These are phyloP conservation scores for Neurospora discreta DNA, from an alignment of 495 filamentous ascomycete genomes.

Conservation along the genomic window DNA sequence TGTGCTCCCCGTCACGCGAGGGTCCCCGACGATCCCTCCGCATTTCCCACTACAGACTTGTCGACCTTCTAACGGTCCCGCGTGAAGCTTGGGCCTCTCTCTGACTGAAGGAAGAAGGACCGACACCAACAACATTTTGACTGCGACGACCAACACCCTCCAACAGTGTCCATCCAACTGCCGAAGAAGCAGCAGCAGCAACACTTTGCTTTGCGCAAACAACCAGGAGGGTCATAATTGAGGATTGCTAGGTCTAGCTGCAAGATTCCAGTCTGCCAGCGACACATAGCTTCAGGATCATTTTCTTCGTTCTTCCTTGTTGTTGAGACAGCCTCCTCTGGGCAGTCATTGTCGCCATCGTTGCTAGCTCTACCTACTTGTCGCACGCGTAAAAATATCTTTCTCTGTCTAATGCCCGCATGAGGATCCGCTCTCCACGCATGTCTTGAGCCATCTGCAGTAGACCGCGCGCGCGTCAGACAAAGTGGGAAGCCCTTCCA, in stretches of 20 bases:
- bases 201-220: background rate
- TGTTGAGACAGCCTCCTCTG: background rate
- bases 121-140: no score
- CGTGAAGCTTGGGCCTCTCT: conserved; percentile 10
- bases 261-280: background rate
- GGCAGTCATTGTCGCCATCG: background rate
- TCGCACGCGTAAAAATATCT: conserved; percentile 17
- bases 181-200: background rate
- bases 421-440: conserved; percentile 17
- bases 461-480: conserved; percentile 11
- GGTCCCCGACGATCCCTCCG: background rate
- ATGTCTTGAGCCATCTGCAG: conserved; percentile 22
- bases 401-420: conserved; percentile 19
- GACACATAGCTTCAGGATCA: background rate
- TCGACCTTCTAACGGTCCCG: background rate
- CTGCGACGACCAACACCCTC: no score
- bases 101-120: background rate
- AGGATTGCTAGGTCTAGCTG: background rate
- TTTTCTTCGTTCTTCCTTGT: background rate
- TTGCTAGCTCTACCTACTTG: conserved; percentile 4
- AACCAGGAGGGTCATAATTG: background rate
- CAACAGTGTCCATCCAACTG: background rate
- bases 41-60: background rate
- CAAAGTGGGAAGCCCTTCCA: conserved; percentile 2
- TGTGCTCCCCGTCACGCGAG: background rate